Evolutionary conservation across 495 filamentous ascomycete genomes (phyloP).

Genomic region (Neurospora tetraspora): DNA sequence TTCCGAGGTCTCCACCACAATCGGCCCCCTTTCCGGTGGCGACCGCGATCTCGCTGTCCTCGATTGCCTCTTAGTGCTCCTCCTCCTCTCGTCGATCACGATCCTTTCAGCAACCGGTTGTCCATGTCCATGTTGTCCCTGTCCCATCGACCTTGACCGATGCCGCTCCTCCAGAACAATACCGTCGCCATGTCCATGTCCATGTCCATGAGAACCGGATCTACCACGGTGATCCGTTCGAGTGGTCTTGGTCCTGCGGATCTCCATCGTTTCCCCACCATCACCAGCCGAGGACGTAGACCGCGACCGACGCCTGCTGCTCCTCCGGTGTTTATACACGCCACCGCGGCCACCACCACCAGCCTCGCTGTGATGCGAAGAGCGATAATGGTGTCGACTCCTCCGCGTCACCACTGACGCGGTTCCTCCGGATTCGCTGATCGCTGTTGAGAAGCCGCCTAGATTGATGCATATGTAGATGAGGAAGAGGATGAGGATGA

Average conservation of each 20-base stretch:
- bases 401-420: constrained; percentile 29
- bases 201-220: constrained; percentile 27
- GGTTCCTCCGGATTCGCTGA: constrained; percentile 16
- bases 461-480: constrained; percentile 57
- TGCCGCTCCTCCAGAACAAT: constrained; percentile 5
- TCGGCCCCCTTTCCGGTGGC: neutral
- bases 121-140: neutral
- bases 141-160: constrained; percentile 13
- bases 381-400: constrained; percentile 15
- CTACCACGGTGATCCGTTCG: constrained; percentile 17
- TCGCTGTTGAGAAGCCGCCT: constrained; percentile 16
- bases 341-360: neutral
- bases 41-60: neutral
- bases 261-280: constrained; percentile 26
- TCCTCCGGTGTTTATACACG: neutral
- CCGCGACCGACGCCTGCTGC: neutral
- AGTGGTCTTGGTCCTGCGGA: constrained; percentile 19
- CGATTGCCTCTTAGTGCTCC: neutral
- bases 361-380: constrained; percentile 1
- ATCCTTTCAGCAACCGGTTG: constrained; percentile 30
- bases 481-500: constrained; percentile 66
- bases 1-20: neutral
- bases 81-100: constrained; percentile 29
- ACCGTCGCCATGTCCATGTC: constrained; percentile 8
- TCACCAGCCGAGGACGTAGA: neutral